phyloP scores from a whole-genome alignment of 352 stramenopile species.

The Phytophthora europaea region DNA sequence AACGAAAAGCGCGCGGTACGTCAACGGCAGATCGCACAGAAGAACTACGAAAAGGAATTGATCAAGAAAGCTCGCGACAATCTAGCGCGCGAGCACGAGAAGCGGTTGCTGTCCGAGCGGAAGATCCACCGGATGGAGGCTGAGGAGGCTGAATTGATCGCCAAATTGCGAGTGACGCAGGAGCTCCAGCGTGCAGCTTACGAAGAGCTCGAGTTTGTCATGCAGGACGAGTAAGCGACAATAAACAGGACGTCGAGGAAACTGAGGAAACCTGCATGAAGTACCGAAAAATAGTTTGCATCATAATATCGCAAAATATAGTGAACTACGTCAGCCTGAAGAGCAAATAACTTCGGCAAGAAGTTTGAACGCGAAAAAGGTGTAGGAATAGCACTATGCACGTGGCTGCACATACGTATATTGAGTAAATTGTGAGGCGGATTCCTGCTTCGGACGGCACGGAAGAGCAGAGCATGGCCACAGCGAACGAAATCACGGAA shows the following conservation, averaged over 20 bases:
- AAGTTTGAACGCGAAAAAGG: too few relatives aligned
- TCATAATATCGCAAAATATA: too few relatives aligned
- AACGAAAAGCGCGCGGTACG: conserved; percentile 57
- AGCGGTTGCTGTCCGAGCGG: conserved; percentile 61
- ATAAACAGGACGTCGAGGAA: neutral
- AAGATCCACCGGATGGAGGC: conserved; percentile 75
- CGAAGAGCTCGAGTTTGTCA: conserved; percentile 74
- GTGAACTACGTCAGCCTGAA: too few relatives aligned
- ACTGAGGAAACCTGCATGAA: too few relatives aligned
- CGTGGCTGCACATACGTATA: too few relatives aligned
- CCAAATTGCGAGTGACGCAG: conserved; percentile 68
- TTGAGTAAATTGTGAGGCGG: too few relatives aligned
- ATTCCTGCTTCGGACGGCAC: too few relatives aligned
- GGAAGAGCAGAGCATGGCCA: too few relatives aligned
- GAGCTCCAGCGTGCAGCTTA: conserved; percentile 72
- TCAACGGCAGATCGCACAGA: conserved; percentile 53
- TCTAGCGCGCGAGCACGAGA: conserved; percentile 64
- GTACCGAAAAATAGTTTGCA: too few relatives aligned
- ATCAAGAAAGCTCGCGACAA: conserved; percentile 56
- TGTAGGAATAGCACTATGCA: too few relatives aligned
- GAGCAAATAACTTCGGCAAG: too few relatives aligned
- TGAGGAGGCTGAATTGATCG: conserved; percentile 71
- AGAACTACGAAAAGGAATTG: conserved; percentile 65
- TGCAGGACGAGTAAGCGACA: conserved; percentile 48
- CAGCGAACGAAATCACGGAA: too few relatives aligned